Evolutionary conservation across 2,329 filamentous ascomycete species (phyloP).

Genomic region (Trichoderma sp.): DNA sequence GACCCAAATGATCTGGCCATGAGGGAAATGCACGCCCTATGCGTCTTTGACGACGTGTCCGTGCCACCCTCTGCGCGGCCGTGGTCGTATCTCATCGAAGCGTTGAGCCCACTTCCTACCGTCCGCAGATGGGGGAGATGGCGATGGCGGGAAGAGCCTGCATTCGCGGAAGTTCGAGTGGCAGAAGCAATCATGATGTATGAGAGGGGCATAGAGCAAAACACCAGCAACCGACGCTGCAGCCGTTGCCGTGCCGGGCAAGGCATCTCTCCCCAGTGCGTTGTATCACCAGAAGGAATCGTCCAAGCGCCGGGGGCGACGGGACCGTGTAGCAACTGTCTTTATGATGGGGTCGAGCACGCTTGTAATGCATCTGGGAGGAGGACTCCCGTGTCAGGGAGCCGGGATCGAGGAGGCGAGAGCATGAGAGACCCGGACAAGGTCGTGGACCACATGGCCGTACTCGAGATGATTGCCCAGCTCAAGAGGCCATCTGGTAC

Average conservation of each 20-base stretch:
- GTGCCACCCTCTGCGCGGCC: conserved; percentile 18
- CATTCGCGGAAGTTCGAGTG: conserved; percentile 20
- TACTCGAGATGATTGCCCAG: conserved; percentile 32
- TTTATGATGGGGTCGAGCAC: conserved; percentile 26
- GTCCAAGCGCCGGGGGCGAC: conserved; percentile 20
- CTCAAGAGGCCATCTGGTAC: conserved; percentile 26
- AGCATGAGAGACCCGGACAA: conserved; percentile 26
- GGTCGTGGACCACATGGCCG: conserved; percentile 32
- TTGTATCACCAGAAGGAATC: conserved; percentile 26
- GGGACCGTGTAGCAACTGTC: conserved; percentile 31
- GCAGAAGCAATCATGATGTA: conserved; percentile 31
- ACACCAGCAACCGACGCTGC: conserved; percentile 25
- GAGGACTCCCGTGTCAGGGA: conserved; percentile 21
- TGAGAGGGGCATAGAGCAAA: conserved; percentile 28
- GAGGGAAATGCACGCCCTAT: conserved; percentile 28
- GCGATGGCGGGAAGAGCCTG: conserved; percentile 27
- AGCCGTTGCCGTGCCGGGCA: conserved; percentile 28
- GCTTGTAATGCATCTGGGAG: conserved; percentile 19
- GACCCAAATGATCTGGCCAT: conserved; percentile 21
- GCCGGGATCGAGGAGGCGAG: conserved; percentile 19
- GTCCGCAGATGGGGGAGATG: conserved; percentile 28
- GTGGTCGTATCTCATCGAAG: conserved; percentile 22
- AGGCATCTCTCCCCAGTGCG: conserved; percentile 30
- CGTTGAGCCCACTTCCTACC: conserved; percentile 10
- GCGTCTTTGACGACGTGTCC: conserved; percentile 27